Percentiles rank a stretch among this genome's conserved stretches.
Conservation (phyloP, 345 rosid genomes). For the Gossypium rotundifolium region DNA sequence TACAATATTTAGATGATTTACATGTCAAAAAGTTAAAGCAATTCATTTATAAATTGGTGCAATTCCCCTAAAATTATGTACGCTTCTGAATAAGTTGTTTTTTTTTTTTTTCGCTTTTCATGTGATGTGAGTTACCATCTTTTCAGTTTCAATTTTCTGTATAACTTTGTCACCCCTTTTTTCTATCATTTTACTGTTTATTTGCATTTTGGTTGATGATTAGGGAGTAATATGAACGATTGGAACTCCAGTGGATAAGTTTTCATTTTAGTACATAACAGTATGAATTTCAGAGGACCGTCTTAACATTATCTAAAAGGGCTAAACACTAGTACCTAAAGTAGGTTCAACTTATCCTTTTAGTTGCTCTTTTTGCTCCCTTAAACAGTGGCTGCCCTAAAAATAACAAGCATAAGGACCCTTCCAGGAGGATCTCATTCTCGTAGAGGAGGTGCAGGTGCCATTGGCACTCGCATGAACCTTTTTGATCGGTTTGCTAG, state of each 20-base stretch:
- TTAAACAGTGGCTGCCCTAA: slow-evolving; percentile 23
- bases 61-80: neutral
- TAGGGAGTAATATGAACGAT: neutral
- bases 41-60: neutral
- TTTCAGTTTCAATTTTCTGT: neutral
- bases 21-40: neutral
- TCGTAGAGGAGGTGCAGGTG: slow-evolving; percentile 44
- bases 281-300: neutral
- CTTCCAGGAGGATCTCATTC: slow-evolving; percentile 22
- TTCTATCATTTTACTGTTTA: neutral
- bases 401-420: slow-evolving; percentile 22
- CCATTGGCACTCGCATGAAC: slow-evolving; percentile 49
- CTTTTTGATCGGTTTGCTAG: slow-evolving; percentile 70
- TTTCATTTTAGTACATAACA: neutral
- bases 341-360: neutral
- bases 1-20: neutral
- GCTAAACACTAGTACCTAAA: neutral
- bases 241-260: neutral
- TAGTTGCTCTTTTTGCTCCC: neutral
- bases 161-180: neutral
- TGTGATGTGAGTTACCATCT: neutral
- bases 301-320: neutral
- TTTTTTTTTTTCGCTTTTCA: neutral
- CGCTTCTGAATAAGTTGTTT: neutral
- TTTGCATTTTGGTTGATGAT: neutral